These are phyloP conservation scores for Euphorbia pulcherrima DNA, from an alignment of 345 rosid genomes.

Conservation along the genomic window DNA sequence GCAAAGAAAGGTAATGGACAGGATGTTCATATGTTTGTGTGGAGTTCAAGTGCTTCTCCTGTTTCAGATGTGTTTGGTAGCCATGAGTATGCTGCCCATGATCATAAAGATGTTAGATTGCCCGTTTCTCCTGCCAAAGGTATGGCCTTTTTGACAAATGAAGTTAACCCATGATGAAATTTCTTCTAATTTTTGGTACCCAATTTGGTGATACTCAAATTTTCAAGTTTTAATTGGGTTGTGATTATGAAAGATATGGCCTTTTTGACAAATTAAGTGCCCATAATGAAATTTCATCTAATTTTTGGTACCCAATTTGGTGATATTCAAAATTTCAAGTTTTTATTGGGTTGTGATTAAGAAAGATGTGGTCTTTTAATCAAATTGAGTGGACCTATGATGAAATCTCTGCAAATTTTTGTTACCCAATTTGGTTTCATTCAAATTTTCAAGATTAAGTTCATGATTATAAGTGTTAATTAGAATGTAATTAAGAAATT, in stretches of 20 bases:
- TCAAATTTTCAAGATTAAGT: neutral
- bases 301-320: too few relatives aligned
- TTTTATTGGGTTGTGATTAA: neutral
- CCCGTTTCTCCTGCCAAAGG: slow-evolving; percentile 83
- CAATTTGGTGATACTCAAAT: neutral
- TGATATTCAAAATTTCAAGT: too few relatives aligned
- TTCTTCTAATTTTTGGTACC: neutral
- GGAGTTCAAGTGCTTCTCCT: slow-evolving; percentile 97
- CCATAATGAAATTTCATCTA: too few relatives aligned
- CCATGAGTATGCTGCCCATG: slow-evolving; percentile 42
- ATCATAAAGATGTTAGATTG: slow-evolving; percentile 65
- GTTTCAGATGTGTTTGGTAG: slow-evolving; percentile 85
- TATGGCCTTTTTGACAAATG: slow-evolving; percentile 11
- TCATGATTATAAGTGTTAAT: too few relatives aligned
- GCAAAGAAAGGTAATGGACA: slow-evolving; percentile 46
- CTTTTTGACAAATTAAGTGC: too few relatives aligned
- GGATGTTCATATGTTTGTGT: slow-evolving; percentile 95
- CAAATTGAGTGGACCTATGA: too few relatives aligned
- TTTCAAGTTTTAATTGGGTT: neutral
- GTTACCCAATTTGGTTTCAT: neutral
- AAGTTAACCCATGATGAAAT: too few relatives aligned
- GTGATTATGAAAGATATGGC: neutral
- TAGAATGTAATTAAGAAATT: neutral
- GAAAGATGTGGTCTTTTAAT: too few relatives aligned
- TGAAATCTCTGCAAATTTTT: neutral